phyloP scores from a whole-genome alignment of 768 basidiomycete species.

The Bullera alba region DNA sequence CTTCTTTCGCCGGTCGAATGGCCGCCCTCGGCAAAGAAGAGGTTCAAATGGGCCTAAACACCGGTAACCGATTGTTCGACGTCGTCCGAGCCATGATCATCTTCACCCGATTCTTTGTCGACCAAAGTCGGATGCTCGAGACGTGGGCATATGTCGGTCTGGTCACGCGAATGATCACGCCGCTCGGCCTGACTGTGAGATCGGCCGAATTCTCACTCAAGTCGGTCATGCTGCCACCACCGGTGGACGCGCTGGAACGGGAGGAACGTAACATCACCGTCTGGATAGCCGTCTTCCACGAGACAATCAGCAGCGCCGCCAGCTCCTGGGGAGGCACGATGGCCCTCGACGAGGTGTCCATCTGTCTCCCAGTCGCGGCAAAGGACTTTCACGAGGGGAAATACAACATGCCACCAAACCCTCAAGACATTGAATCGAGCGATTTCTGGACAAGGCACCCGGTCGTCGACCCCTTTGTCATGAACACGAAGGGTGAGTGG shows the following conservation, averaged over 20 bases:
- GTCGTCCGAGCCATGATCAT: constrained; percentile 40
- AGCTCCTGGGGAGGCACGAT: constrained; percentile 42
- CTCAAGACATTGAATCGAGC: constrained; percentile 36
- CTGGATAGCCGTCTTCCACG: constrained; percentile 44
- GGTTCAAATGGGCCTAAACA: constrained; percentile 32
- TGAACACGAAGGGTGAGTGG: constrained; percentile 25
- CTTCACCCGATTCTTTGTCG: constrained; percentile 32
- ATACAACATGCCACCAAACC: constrained; percentile 25
- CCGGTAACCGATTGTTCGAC: constrained; percentile 38
- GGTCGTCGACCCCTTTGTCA: constrained; percentile 31
- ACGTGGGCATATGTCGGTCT: constrained; percentile 39
- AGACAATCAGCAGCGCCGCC: constrained; percentile 29
- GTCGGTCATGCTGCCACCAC: constrained; percentile 35
- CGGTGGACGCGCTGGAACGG: constrained; percentile 37
- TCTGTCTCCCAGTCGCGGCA: constrained; percentile 26
- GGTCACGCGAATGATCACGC: constrained; percentile 36
- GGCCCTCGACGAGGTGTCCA: constrained; percentile 38
- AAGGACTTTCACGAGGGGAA: constrained; percentile 25
- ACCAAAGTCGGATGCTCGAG: constrained; percentile 39
- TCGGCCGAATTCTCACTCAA: constrained; percentile 35
- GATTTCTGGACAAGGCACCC: constrained; percentile 40
- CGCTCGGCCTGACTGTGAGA: constrained; percentile 35
- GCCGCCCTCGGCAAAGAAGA: constrained; percentile 29
- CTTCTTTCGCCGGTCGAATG: constrained; percentile 21
- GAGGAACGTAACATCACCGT: constrained; percentile 37